Evolutionary conservation across 2,329 filamentous ascomycete species (phyloP).

Genomic region (Cercospora sp.): DNA sequence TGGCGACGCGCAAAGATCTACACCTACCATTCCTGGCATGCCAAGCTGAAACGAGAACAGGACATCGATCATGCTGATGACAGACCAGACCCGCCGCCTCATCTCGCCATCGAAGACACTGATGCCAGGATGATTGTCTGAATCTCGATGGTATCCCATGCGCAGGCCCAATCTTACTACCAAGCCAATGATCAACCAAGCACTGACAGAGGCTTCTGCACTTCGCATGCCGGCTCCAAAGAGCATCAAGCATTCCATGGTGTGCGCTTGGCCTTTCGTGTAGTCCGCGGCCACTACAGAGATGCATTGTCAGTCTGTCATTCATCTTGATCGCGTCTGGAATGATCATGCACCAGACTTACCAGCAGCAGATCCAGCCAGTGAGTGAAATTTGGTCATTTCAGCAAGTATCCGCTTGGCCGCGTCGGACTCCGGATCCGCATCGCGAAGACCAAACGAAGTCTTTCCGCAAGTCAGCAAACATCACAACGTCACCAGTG

Average conservation of each 20-base stretch:
- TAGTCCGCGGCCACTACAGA: conserved; percentile 41
- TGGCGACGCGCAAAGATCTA: no score
- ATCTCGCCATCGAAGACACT: conserved; percentile 49
- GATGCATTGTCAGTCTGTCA: background rate
- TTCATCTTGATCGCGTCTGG: background rate
- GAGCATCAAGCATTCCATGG: conserved; percentile 44
- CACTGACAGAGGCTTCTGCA: conserved; percentile 37
- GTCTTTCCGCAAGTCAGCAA: background rate
- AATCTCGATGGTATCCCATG: conserved; percentile 51
- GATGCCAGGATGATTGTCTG: conserved; percentile 45
- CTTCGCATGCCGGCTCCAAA: conserved; percentile 37
- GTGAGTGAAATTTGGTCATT: conserved; percentile 33
- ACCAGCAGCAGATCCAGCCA: conserved; percentile 36
- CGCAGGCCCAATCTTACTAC: conserved; percentile 44
- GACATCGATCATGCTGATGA: conserved; percentile 48
- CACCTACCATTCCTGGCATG: conserved; percentile 51
- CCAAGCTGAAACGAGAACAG: conserved; percentile 52
- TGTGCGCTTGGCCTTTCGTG: conserved; percentile 47
- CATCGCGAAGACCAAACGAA: conserved; percentile 34
- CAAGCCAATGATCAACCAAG: conserved; percentile 47
- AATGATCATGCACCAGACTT: background rate
- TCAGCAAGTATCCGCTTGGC: conserved; percentile 26
- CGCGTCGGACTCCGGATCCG: conserved; percentile 23
- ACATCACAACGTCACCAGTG: no score
- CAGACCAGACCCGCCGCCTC: conserved; percentile 48